phyloP scores from a whole-genome alignment of 2,329 filamentous ascomycete species.

The Fusarium dimerum region DNA sequence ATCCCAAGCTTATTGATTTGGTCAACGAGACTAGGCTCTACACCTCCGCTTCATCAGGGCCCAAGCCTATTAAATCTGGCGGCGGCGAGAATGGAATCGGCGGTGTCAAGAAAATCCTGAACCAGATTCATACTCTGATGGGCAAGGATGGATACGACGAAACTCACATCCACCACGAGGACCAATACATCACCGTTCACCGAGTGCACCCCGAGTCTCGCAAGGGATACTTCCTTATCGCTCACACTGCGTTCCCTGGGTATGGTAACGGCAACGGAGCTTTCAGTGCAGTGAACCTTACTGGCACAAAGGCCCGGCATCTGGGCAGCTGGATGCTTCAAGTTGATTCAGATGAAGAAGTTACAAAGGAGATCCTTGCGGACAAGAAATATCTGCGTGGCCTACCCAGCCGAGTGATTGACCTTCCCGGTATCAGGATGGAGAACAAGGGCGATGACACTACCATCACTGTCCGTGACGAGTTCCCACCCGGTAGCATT shows the following conservation, averaged over 20 bases:
- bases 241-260: conserved; percentile 92
- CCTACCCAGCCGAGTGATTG: conserved; percentile 78
- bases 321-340: conserved; percentile 92
- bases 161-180: conserved; percentile 94
- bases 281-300: conserved; percentile 76
- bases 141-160: conserved; percentile 93
- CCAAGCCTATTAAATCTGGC: conserved; percentile 60
- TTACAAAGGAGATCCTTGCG: conserved; percentile 61
- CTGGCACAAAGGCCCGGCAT: conserved; percentile 80
- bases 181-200: conserved; percentile 95
- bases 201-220: conserved; percentile 88
- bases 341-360: conserved; percentile 75
- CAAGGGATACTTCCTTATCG: conserved; percentile 93
- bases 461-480: conserved; percentile 75
- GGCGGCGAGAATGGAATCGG: conserved; percentile 83
- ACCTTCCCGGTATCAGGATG: conserved; percentile 72
- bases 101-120: conserved; percentile 86
- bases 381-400: conserved; percentile 76
- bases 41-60: conserved; percentile 70
- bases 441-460: conserved; percentile 74
- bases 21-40: conserved; percentile 88
- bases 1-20: conserved; percentile 88
- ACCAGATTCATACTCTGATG: conserved; percentile 94
- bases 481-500: conserved; percentile 91
- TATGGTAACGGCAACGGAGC: conserved; percentile 82